Conservation (phyloP, 805 yeast genomes). For the Metschnikowia lachancei region DNA sequence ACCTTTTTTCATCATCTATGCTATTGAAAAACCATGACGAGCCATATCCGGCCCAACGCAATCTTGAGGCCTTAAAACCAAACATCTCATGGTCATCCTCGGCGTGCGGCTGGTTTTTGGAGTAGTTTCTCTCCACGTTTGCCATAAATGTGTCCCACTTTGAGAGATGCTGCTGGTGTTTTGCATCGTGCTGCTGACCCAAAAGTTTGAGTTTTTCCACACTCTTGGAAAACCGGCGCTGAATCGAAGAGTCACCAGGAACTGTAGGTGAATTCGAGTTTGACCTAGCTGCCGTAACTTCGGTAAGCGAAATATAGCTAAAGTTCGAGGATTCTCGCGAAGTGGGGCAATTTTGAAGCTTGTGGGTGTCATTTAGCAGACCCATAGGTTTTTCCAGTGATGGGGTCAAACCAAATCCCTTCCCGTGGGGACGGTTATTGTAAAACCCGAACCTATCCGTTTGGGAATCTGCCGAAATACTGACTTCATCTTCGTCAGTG, state of each 20-base stretch:
- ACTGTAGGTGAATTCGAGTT: background rate
- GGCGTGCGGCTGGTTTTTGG: slow-evolving; percentile 17
- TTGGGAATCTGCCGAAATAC: slow-evolving; percentile 22
- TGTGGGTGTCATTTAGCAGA: background rate
- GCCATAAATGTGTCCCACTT: slow-evolving; percentile 48
- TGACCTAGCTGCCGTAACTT: background rate
- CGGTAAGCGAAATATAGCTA: background rate
- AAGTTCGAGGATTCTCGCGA: background rate
- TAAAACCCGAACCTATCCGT: slow-evolving; percentile 53
- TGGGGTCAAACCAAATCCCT: too few species aligned
- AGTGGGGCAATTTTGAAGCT: background rate
- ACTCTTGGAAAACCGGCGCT: slow-evolving; percentile 6
- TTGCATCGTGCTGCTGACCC: slow-evolving; percentile 44
- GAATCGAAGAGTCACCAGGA: background rate
- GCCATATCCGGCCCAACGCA: slow-evolving; percentile 22
- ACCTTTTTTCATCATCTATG: slow-evolving; percentile 21
- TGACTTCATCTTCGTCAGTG: slow-evolving; percentile 1
- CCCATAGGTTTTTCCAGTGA: too few species aligned
- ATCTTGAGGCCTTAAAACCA: slow-evolving; percentile 39
- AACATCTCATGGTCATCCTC: slow-evolving; percentile 27
- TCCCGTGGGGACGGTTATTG: background rate
- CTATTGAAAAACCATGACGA: slow-evolving; percentile 13
- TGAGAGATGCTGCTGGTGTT: slow-evolving; percentile 35
- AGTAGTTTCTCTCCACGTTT: slow-evolving; percentile 26
- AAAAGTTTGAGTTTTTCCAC: slow-evolving; percentile 35